Percentiles rank a stretch among this genome's conserved stretches.
phyloP scores from a whole-genome alignment of 768 basidiomycete genomes.

The Epithele typhae region DNA sequence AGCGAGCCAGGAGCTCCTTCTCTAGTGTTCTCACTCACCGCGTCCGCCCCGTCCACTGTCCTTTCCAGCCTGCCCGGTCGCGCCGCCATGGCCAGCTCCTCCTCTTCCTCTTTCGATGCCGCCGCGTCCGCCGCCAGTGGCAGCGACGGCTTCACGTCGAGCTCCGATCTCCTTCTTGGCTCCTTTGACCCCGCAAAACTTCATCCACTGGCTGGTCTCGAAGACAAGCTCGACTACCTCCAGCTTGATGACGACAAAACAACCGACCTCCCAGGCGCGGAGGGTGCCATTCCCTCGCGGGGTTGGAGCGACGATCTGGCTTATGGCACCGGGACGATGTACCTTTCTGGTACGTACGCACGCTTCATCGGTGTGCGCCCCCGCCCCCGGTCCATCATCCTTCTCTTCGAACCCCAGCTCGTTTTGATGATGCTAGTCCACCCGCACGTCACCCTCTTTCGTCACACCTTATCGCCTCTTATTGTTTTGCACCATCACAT shows the following conservation, averaged over 20 bases:
- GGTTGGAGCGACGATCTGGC: conserved; percentile 99
- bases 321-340: conserved; percentile 99
- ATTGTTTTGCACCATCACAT: conserved; percentile 83
- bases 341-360: conserved; percentile 92
- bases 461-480: conserved; percentile 73
- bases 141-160: conserved; percentile 5
- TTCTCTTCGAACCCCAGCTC: conserved; percentile 13
- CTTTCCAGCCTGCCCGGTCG: neutral
- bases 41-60: no score
- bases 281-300: conserved; percentile 88
- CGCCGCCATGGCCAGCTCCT: conserved; percentile 11
- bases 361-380: conserved; percentile 36
- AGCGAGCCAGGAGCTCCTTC: conserved; percentile 5
- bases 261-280: conserved; percentile 82
- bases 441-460: conserved; percentile 23
- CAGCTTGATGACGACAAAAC: conserved; percentile 96
- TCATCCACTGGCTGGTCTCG: conserved; percentile 89
- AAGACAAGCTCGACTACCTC: conserved; percentile 93
- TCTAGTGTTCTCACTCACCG: conserved; percentile 16
- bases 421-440: conserved; percentile 12
- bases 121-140: conserved; percentile 1
- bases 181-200: conserved; percentile 89
- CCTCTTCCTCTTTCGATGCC: neutral
- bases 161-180: conserved; percentile 76
- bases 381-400: conserved; percentile 20